phyloP scores from a whole-genome alignment of 225 moss, liverwort and hornwort genomes.

The Physcomitrellopsis africana region DNA sequence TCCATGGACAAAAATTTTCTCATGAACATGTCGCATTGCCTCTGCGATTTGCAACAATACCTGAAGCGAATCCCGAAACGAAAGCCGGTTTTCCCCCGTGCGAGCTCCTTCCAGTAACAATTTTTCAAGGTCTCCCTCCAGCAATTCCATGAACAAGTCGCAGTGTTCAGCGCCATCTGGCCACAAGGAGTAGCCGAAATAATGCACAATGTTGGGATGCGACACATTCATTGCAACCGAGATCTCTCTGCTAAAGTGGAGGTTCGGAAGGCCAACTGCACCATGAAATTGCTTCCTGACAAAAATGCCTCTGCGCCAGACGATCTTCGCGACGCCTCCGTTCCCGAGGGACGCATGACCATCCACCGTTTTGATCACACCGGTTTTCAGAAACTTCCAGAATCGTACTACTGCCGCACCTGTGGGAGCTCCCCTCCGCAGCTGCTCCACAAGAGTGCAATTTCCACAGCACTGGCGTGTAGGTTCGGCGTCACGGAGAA shows the following conservation, averaged over 20 bases:
- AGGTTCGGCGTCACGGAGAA: too few species aligned
- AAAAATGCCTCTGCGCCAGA: conserved; percentile 24
- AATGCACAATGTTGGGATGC: conserved; percentile 35
- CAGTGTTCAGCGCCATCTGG: not conserved
- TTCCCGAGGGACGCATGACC: rapidly evolving
- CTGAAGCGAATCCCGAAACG: conserved; percentile 15
- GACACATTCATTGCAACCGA: not conserved
- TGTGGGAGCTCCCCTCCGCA: not conserved
- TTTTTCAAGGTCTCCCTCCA: conserved; percentile 21
- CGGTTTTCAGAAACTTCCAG: not conserved
- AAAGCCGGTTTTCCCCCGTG: not conserved
- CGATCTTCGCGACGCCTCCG: not conserved
- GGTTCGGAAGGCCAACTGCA: not conserved
- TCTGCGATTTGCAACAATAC: conserved; percentile 30
- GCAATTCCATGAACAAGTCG: conserved; percentile 34
- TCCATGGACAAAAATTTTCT: conserved; percentile 14
- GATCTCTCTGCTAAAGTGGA: not conserved
- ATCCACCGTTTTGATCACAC: not conserved
- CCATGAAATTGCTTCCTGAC: not conserved
- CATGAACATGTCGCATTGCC: conserved; percentile 26
- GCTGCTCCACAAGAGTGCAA: not conserved
- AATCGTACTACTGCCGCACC: not conserved
- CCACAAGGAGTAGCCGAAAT: not conserved
- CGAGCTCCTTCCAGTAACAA: not conserved
- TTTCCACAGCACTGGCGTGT: not conserved